These are phyloP conservation scores for Boletus tomentosulus DNA, from an alignment of 768 basidiomycete genomes.

Conservation along the genomic window DNA sequence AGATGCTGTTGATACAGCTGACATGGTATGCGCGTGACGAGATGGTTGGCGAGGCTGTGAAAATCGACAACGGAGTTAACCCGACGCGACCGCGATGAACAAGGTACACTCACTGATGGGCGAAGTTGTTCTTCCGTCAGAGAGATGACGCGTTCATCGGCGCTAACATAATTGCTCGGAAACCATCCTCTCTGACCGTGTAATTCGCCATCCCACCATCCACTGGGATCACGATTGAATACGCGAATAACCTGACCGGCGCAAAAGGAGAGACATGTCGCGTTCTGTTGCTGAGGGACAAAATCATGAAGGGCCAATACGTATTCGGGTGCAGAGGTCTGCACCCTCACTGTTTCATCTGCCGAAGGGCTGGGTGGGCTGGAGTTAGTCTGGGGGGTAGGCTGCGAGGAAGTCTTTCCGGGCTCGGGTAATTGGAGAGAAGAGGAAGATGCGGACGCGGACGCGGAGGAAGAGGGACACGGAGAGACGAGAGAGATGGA, in stretches of 20 bases:
- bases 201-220: slow-evolving; percentile 99
- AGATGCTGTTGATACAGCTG: slow-evolving; percentile 49
- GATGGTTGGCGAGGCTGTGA: slow-evolving; percentile 31
- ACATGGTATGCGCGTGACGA: slow-evolving; percentile 50
- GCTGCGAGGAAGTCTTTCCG: slow-evolving; percentile 28
- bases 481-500: slow-evolving; percentile 56
- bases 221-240: slow-evolving; percentile 79
- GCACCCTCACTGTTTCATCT: slow-evolving; percentile 48
- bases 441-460: slow-evolving; percentile 48
- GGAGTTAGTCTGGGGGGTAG: slow-evolving; percentile 10
- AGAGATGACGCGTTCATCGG: slow-evolving; percentile 48
- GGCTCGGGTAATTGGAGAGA: slow-evolving; percentile 42
- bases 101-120: slow-evolving; percentile 36
- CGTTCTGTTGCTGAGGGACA: slow-evolving; percentile 59
- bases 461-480: slow-evolving; percentile 45
- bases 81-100: not conserved
- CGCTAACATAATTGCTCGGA: slow-evolving; percentile 91
- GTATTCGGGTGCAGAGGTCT: slow-evolving; percentile 50
- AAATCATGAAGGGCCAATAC: slow-evolving; percentile 95
- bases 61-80: slow-evolving; percentile 4
- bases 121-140: slow-evolving; percentile 55
- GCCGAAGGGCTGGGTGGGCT: slow-evolving; percentile 41
- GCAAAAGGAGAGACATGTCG: slow-evolving; percentile 83
- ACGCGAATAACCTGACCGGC: slow-evolving; percentile 91
- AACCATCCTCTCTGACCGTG: slow-evolving; percentile 93